These are phyloP conservation scores for Hsuehochloa calcarea DNA, from an alignment of 176 grass and related monocot genomes.

Conservation along the genomic window DNA sequence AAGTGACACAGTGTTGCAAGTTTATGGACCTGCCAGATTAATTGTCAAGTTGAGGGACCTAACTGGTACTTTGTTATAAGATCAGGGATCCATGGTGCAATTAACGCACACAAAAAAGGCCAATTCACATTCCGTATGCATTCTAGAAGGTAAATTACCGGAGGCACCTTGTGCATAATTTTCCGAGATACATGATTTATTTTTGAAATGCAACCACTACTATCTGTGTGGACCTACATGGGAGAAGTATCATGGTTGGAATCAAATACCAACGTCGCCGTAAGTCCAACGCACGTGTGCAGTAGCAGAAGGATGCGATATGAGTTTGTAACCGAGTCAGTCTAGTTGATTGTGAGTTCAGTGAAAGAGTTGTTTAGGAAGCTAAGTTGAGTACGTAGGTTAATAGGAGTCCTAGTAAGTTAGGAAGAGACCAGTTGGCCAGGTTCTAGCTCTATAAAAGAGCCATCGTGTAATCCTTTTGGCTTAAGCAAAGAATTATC, in stretches of 20 bases:
- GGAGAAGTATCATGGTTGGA: not conserved
- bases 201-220: not conserved
- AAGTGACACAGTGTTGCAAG: not conserved
- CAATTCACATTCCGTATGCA: not conserved
- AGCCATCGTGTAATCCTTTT: too few species aligned
- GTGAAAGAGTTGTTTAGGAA: too few species aligned
- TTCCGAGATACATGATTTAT: conserved; percentile 8
- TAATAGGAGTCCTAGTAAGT: too few species aligned
- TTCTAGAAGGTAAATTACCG: not conserved
- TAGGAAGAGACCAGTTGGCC: too few species aligned
- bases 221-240: not conserved
- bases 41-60: not conserved
- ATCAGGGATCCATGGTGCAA: not conserved
- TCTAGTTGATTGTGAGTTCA: too few species aligned
- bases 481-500: too few species aligned
- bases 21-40: not conserved
- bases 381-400: too few species aligned
- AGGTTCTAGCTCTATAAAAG: too few species aligned
- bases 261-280: too few species aligned
- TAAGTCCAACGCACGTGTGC: too few species aligned
- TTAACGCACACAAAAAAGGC: not conserved
- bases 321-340: too few species aligned
- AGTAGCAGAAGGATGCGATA: too few species aligned
- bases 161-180: not conserved
- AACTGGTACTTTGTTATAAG: not conserved